phyloP scores from a whole-genome alignment of 768 basidiomycete species.

The Tylopilus cervinicoccineus region DNA sequence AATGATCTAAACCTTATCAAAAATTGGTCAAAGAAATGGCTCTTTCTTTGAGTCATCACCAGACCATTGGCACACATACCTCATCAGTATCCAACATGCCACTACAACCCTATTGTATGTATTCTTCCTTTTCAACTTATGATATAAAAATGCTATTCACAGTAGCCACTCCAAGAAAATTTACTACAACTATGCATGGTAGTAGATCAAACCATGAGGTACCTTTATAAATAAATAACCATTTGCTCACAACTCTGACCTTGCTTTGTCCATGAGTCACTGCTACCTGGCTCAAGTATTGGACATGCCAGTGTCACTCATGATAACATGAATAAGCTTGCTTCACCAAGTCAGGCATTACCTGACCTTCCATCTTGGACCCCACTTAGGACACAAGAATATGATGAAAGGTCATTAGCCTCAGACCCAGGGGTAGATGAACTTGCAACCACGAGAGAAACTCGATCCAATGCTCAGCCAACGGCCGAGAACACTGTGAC shows the following conservation, averaged over 20 bases:
- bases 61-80: neutral
- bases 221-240: neutral
- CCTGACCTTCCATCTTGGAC: slow-evolving; percentile 27
- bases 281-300: neutral
- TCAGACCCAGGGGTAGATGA: slow-evolving; percentile 12
- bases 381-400: slow-evolving; percentile 1
- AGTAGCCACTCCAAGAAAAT: slow-evolving; percentile 19
- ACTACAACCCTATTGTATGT: slow-evolving; percentile 13
- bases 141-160: neutral
- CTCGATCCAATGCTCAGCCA: neutral
- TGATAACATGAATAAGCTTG: neutral
- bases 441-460: neutral
- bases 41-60: slow-evolving; percentile 16
- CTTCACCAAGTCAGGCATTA: neutral
- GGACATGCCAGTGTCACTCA: neutral
- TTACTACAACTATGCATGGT: slow-evolving; percentile 3
- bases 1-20: neutral
- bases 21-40: slow-evolving; percentile 10
- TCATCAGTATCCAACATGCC: slow-evolving; percentile 1
- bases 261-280: slow-evolving; percentile 5
- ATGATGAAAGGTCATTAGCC: neutral
- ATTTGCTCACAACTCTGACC: neutral
- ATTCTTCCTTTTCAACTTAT: neutral
- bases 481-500: neutral
- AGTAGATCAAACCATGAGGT: slow-evolving; percentile 11